phyloP scores from a whole-genome alignment of 140 eudicot species.

The Stevia rebaudiana region DNA sequence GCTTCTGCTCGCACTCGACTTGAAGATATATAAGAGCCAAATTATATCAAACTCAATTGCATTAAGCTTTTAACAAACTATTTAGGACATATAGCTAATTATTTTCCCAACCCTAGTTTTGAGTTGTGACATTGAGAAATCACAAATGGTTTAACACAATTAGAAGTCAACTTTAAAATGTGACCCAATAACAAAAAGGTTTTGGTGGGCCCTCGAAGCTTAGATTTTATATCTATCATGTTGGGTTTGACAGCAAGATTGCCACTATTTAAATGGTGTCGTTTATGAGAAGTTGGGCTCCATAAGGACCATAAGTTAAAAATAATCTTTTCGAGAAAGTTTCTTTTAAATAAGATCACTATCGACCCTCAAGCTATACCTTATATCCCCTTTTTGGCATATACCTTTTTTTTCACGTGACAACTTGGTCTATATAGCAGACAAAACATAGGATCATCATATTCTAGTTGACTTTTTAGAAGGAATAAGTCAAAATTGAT shows the following conservation, averaged over 20 bases:
- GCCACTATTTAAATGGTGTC: constrained; percentile 16
- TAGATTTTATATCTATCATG: constrained; percentile 25
- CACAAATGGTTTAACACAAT: constrained; percentile 5
- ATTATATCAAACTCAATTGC: not conserved
- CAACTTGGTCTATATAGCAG: constrained; percentile 28
- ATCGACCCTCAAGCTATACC: constrained; percentile 10
- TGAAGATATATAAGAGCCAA: not conserved
- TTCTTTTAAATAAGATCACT: not conserved
- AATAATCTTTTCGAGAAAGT: not conserved
- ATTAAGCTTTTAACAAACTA: not conserved
- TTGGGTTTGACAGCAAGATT: constrained; percentile 30
- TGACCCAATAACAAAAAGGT: constrained; percentile 14
- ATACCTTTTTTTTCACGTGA: constrained; percentile 21
- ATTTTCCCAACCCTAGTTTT: not conserved
- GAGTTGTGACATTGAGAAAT: not conserved
- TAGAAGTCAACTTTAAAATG: constrained; percentile 26
- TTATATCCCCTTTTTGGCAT: not conserved
- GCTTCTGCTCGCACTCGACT: not conserved
- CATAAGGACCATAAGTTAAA: not conserved
- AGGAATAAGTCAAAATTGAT: constrained; percentile 34
- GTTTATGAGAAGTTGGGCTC: not conserved
- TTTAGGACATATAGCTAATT: not conserved
- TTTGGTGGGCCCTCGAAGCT: constrained; percentile 25
- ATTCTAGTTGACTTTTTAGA: constrained; percentile 34
- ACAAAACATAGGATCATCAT: constrained; percentile 34